Conservation (phyloP, 2,329 filamentous ascomycete genomes). For the Aspergillus novofumigatus region DNA sequence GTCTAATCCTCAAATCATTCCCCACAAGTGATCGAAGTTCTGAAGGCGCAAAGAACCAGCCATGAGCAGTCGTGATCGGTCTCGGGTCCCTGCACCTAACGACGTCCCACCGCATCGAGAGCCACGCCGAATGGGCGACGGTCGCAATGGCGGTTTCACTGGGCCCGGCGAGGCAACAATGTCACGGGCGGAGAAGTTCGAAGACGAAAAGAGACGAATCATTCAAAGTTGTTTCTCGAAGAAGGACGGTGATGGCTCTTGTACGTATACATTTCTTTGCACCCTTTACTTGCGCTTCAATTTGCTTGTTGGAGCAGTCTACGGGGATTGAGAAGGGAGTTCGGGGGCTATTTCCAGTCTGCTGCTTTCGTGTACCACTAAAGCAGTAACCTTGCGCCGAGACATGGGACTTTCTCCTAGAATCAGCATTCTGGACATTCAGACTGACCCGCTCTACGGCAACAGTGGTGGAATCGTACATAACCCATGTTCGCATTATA, state of each 20-base stretch:
- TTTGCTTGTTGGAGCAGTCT: slow-evolving; percentile 6
- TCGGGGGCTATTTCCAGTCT: neutral
- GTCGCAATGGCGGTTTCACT: slow-evolving; percentile 27
- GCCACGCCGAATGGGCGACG: slow-evolving; percentile 30
- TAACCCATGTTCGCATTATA: slow-evolving; percentile 88
- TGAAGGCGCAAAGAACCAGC: slow-evolving; percentile 15
- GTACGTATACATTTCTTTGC: slow-evolving; percentile 51
- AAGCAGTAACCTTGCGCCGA: neutral
- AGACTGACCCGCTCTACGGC: neutral
- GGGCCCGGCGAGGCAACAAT: slow-evolving; percentile 27
- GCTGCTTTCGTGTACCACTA: neutral
- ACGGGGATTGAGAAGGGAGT: neutral
- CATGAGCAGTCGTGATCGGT: slow-evolving; percentile 37
- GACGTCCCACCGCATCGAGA: slow-evolving; percentile 28
- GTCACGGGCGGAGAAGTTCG: slow-evolving; percentile 74
- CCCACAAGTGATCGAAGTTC: slow-evolving; percentile 23
- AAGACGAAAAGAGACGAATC: slow-evolving; percentile 94
- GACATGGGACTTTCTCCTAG: neutral
- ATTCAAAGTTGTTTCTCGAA: slow-evolving; percentile 93
- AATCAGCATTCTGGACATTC: neutral
- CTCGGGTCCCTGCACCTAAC: slow-evolving; percentile 28
- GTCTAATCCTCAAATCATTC: slow-evolving; percentile 21
- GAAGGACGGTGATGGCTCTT: slow-evolving; percentile 77
- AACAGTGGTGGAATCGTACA: slow-evolving; percentile 84
- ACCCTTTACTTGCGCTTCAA: slow-evolving; percentile 9